These are phyloP conservation scores for Colletotrichum graminicola DNA, from an alignment of 2,329 filamentous ascomycete species.

Conservation along the genomic window DNA sequence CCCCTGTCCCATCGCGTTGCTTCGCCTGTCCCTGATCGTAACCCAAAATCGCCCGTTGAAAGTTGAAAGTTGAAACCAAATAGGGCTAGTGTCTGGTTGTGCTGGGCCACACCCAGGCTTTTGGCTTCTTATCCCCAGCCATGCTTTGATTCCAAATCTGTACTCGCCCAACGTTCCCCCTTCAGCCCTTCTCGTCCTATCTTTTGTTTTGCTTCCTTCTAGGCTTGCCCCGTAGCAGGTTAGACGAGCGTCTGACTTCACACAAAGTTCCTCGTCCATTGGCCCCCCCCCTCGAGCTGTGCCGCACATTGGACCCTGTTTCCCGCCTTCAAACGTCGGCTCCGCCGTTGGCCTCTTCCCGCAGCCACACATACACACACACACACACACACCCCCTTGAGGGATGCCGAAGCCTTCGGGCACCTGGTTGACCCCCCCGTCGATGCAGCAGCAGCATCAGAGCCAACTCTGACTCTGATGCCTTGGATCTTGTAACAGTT, in stretches of 20 bases:
- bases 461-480: conserved; percentile 16
- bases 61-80: conserved; percentile 27
- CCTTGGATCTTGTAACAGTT: conserved; percentile 15
- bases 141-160: conserved; percentile 29
- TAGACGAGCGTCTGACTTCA: conserved; percentile 12
- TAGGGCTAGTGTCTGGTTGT: conserved; percentile 19
- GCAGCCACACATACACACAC: conserved; percentile 20
- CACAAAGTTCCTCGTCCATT: conserved; percentile 1
- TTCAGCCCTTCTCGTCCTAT: conserved; percentile 19
- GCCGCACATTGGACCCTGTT: conserved; percentile 10
- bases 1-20: conserved; percentile 14
- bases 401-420: not conserved
- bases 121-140: conserved; percentile 30
- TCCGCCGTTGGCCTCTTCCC: conserved; percentile 33
- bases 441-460: conserved; percentile 8
- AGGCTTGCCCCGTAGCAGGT: conserved; percentile 1
- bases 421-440: not conserved
- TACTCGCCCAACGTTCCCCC: conserved; percentile 25
- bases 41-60: conserved; percentile 15
- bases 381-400: no score
- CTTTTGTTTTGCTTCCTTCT: conserved; percentile 15
- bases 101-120: conserved; percentile 31
- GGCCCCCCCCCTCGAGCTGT: conserved; percentile 6
- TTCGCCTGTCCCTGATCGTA: conserved; percentile 27
- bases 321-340: conserved; percentile 14